phyloP scores from a whole-genome alignment of 805 yeast genomes.

The Cyberlindnera galapagoensis region DNA sequence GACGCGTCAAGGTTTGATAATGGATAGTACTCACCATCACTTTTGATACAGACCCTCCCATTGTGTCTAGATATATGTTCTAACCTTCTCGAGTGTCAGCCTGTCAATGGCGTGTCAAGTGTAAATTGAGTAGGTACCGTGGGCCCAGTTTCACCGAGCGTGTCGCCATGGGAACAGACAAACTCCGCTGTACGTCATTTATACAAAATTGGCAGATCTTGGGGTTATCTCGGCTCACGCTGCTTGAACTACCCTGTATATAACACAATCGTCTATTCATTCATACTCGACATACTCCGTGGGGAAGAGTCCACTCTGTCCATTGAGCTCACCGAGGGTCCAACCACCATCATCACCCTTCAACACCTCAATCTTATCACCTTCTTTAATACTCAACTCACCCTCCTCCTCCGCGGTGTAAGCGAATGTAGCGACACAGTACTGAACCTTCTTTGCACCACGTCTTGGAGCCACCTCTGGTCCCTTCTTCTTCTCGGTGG shows the following conservation, averaged over 20 bases:
- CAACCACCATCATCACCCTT: constrained; percentile 85
- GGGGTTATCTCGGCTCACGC: too few species aligned
- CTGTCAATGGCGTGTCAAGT: too few species aligned
- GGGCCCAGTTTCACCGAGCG: too few species aligned
- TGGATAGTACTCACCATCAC: constrained; percentile 25
- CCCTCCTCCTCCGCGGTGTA: constrained; percentile 49
- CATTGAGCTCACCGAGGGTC: constrained; percentile 84
- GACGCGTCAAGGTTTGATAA: neutral
- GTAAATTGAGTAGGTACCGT: too few species aligned
- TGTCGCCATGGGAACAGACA: too few species aligned
- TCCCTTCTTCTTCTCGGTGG: constrained; percentile 10
- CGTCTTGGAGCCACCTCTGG: constrained; percentile 21
- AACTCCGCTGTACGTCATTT: too few species aligned
- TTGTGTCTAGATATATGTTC: too few species aligned
- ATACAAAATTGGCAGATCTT: too few species aligned
- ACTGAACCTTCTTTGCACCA: constrained; percentile 11
- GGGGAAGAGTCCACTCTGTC: constrained; percentile 67
- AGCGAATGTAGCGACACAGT: constrained; percentile 20
- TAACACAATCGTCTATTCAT: neutral
- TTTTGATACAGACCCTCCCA: constrained; percentile 30
- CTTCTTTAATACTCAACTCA: constrained; percentile 65
- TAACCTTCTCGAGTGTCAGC: too few species aligned
- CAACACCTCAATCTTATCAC: constrained; percentile 65
- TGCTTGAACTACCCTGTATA: too few species aligned
- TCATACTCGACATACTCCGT: constrained; percentile 46